Evolutionary conservation across 257 asterid genomes (phyloP), one percentile per base, ranked within the genome.

Genomic region (Nicotiana benthamiana): DNA sequence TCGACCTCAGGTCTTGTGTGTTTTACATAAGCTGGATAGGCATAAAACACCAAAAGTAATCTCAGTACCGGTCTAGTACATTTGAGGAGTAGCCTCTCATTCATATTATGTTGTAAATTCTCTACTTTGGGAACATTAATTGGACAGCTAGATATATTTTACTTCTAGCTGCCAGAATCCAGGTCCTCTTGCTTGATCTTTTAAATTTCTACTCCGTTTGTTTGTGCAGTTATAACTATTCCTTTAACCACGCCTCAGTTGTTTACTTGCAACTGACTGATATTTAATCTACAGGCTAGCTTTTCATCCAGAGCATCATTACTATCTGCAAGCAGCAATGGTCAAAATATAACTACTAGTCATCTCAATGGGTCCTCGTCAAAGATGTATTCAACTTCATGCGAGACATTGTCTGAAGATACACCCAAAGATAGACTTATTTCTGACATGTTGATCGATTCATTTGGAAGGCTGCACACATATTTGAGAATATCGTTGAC

Each of bases 401-500:
- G 97, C 84, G 90, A 88, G 64, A 84, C 68, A 13, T 15, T 84
- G 43, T 36, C 87, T 13, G 80, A 83, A 15, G 91, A 92, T 72
- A 70, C 79, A 54, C 84, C 88, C 2, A 88, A 87, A 84, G 87
- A 88, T 57, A 87, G 70, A 76, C 75, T 82, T 60, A 75, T 83
- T 82, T 91, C 97, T 22, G 87, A 92, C 76, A 90, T 94, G 93
- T 85, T 96, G 80, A 83, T 89, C 40, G 98, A 94, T 88, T 90
- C 98, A 11, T 96, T 96, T 57, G 99, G 99, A 86, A 91, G 98
- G 90, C 82, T 70, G 75, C 97, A 96, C 79, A 94, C 97, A 26
- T 96, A 96, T 83, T 86, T 96, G 85, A 87, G 99, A 88, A 96
- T 96, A 82, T 96, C 98, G 48, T 84, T 96, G 86, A 91, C 97